phyloP scores from a whole-genome alignment of 495 filamentous ascomycete species.

The Daldinia bambusicola region DNA sequence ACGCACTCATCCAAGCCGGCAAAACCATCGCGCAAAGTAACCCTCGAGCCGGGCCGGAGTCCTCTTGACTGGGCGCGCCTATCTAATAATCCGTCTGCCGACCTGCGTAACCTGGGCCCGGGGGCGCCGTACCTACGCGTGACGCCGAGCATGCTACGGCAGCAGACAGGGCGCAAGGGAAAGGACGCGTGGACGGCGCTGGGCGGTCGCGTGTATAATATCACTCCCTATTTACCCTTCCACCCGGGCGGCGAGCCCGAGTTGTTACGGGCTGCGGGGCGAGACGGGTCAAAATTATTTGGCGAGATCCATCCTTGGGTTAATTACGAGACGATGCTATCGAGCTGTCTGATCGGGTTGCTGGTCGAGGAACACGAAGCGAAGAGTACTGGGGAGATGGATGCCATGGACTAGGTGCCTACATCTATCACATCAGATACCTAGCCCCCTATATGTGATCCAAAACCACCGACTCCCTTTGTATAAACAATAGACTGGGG shows the following conservation, averaged over 20 bases:
- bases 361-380: conserved; percentile 80
- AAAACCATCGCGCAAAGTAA: conserved; percentile 67
- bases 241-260: conserved; percentile 93
- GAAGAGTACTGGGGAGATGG: conserved; percentile 55
- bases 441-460: neutral
- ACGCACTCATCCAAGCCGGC: conserved; percentile 58
- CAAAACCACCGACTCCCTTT: neutral
- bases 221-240: conserved; percentile 87
- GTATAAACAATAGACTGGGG: neutral
- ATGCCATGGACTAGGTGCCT: conserved; percentile 74
- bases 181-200: conserved; percentile 89
- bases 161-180: conserved; percentile 80
- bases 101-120: conserved; percentile 69
- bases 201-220: conserved; percentile 90
- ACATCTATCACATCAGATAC: neutral
- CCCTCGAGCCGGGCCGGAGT: conserved; percentile 85
- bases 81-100: conserved; percentile 68
- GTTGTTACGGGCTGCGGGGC: conserved; percentile 80
- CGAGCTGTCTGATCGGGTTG: conserved; percentile 85
- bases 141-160: conserved; percentile 78
- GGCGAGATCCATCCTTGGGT: conserved; percentile 97
- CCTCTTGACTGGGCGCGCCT: conserved; percentile 96
- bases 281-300: conserved; percentile 82
- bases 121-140: conserved; percentile 65
- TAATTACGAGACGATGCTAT: conserved; percentile 94